phyloP scores from a whole-genome alignment of 345 rosid species.

The Hypericum perforatum region DNA sequence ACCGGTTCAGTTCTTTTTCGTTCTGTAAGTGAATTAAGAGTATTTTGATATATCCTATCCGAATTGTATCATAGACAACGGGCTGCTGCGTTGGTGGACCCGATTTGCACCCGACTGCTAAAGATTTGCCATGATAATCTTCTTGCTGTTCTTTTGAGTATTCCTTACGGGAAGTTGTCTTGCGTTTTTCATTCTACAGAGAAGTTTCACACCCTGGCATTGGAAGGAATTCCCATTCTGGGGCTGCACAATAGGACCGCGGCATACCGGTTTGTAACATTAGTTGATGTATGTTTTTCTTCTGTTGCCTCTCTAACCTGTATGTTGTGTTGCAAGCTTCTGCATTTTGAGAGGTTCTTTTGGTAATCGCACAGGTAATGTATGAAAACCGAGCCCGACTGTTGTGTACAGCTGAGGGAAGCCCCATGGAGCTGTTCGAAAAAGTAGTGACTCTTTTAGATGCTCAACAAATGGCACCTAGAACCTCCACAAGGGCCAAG shows the following conservation, averaged over 20 bases:
- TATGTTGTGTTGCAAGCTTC: background rate
- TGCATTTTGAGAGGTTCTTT: no score
- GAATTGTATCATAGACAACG: no score
- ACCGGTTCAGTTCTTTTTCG: no score
- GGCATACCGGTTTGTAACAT: constrained; percentile 88
- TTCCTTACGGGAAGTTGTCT: background rate
- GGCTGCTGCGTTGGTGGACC: no score
- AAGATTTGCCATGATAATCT: no score
- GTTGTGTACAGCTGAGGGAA: constrained; percentile 81
- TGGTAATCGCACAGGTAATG: constrained; percentile 51
- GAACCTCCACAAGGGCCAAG: constrained; percentile 78
- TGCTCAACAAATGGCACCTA: constrained; percentile 61
- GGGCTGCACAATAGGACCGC: constrained; percentile 80
- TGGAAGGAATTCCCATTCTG: constrained; percentile 75
- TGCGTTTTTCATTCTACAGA: constrained; percentile 35
- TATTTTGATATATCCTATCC: no score
- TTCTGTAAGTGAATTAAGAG: no score
- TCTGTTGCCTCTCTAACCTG: background rate
- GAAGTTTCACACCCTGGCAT: constrained; percentile 77
- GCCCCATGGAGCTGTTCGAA: constrained; percentile 60
- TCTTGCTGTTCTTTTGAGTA: background rate
- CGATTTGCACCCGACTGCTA: no score
- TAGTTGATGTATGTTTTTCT: constrained; percentile 61
- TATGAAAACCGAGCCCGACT: constrained; percentile 80
- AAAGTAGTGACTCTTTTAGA: constrained; percentile 64